These are phyloP conservation scores for Pichia sorboxylosa DNA, from an alignment of 1,139 yeast genomes.

Conservation along the genomic window DNA sequence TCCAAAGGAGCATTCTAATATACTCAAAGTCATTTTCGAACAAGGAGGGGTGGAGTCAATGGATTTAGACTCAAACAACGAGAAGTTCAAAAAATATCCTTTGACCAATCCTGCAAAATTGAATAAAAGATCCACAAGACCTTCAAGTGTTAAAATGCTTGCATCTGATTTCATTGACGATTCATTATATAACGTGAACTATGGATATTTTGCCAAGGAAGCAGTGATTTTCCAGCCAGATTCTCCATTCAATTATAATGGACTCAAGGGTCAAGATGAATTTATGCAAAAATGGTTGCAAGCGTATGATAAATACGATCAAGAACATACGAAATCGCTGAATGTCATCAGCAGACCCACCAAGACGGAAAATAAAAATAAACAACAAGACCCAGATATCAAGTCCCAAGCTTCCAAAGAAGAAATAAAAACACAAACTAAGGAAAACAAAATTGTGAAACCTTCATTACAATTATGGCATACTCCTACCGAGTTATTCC, in stretches of 20 bases:
- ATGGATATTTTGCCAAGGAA: constrained; percentile 72
- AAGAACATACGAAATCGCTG: constrained; percentile 16
- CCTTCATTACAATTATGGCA: constrained; percentile 71
- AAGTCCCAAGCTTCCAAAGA: not conserved
- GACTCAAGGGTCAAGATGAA: constrained; percentile 53
- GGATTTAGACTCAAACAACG: constrained; percentile 16
- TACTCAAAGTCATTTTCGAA: constrained; percentile 19
- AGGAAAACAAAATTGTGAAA: constrained; percentile 19
- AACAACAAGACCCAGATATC: no score
- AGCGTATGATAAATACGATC: constrained; percentile 51
- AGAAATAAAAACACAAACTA: constrained; percentile 4
- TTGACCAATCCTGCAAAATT: constrained; percentile 36
- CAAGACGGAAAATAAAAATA: not conserved
- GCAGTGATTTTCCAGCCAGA: constrained; percentile 66
- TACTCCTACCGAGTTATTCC: constrained; percentile 78
- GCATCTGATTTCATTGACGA: constrained; percentile 76
- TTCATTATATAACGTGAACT: constrained; percentile 66
- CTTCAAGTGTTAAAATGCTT: constrained; percentile 55
- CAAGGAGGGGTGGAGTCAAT: constrained; percentile 24
- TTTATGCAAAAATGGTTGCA: constrained; percentile 59
- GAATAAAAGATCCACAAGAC: constrained; percentile 36
- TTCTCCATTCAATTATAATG: constrained; percentile 48
- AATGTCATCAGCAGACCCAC: constrained; percentile 5
- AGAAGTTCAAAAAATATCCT: constrained; percentile 33
- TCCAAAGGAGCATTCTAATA: constrained; percentile 15